These are phyloP conservation scores for Leccinum subgranulosum DNA, from an alignment of 768 basidiomycete species.

Conservation along the genomic window DNA sequence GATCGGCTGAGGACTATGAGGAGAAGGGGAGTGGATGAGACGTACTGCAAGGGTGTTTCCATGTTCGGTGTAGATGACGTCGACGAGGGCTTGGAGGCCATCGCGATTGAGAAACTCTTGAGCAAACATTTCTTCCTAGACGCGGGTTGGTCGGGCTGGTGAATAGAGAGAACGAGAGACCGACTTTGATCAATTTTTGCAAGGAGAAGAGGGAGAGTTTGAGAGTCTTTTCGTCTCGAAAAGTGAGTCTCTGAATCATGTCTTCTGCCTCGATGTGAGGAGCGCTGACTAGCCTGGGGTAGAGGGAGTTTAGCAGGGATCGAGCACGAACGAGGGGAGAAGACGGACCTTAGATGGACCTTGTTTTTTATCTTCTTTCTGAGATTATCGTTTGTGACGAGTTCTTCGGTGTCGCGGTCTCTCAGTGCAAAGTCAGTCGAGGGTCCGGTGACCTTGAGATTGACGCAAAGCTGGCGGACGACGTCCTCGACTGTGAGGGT, in stretches of 20 bases:
- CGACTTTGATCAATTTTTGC: slow-evolving; percentile 74
- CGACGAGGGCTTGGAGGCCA: slow-evolving; percentile 69
- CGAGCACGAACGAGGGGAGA: background rate
- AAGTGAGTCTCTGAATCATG: slow-evolving; percentile 63
- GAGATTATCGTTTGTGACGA: slow-evolving; percentile 87
- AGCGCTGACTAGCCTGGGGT: slow-evolving; percentile 68
- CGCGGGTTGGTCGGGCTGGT: background rate
- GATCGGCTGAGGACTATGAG: slow-evolving; percentile 6
- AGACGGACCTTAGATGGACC: slow-evolving; percentile 68
- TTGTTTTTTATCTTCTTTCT: slow-evolving; percentile 78
- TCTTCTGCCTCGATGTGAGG: slow-evolving; percentile 78
- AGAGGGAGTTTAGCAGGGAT: background rate
- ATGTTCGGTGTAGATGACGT: slow-evolving; percentile 59
- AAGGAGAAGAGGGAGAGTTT: slow-evolving; percentile 72
- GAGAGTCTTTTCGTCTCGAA: slow-evolving; percentile 56
- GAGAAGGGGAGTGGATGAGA: slow-evolving; percentile 6
- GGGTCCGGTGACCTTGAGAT: slow-evolving; percentile 74
- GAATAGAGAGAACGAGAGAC: slow-evolving; percentile 15
- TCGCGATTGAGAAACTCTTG: slow-evolving; percentile 71
- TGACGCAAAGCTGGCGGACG: slow-evolving; percentile 76
- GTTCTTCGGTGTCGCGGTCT: slow-evolving; percentile 71
- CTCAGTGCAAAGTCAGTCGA: slow-evolving; percentile 72
- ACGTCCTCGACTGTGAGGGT: slow-evolving; percentile 83
- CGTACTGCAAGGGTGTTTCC: slow-evolving; percentile 86
- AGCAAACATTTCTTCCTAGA: slow-evolving; percentile 80